phyloP scores from a whole-genome alignment of 192 early-diverging fungal genomes.

The Umbelopsis vinacea region DNA sequence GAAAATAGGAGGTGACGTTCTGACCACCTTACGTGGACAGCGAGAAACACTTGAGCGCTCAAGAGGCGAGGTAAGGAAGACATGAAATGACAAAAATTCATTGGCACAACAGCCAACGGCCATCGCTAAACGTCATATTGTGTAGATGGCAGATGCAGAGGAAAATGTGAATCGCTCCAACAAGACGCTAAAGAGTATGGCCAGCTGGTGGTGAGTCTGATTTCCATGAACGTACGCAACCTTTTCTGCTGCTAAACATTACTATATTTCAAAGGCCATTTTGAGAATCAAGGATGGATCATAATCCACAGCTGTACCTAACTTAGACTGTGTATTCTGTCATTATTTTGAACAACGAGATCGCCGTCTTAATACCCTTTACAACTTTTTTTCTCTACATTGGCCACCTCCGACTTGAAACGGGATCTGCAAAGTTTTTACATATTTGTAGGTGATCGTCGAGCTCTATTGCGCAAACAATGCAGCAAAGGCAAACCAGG shows the following conservation, averaged over 20 bases:
- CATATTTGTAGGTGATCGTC: too few relatives aligned
- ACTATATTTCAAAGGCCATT: background rate
- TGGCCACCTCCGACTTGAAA: too few relatives aligned
- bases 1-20: background rate
- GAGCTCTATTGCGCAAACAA: too few relatives aligned
- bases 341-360: too few relatives aligned
- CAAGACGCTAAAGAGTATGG: constrained; percentile 9
- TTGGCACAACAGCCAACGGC: too few relatives aligned
- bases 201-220: background rate
- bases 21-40: background rate
- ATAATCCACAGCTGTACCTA: background rate
- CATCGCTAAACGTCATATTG: background rate
- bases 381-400: too few relatives aligned
- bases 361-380: too few relatives aligned
- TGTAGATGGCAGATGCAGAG: background rate
- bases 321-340: background rate
- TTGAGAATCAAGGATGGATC: background rate
- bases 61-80: background rate
- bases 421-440: too few relatives aligned
- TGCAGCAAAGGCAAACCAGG: too few relatives aligned
- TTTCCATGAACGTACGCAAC: background rate
- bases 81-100: background rate
- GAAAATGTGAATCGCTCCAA: background rate
- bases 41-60: background rate
- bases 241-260: too few relatives aligned